phyloP scores from a whole-genome alignment of 2,329 filamentous ascomycete genomes.

The Thielaviopsis musarum region DNA sequence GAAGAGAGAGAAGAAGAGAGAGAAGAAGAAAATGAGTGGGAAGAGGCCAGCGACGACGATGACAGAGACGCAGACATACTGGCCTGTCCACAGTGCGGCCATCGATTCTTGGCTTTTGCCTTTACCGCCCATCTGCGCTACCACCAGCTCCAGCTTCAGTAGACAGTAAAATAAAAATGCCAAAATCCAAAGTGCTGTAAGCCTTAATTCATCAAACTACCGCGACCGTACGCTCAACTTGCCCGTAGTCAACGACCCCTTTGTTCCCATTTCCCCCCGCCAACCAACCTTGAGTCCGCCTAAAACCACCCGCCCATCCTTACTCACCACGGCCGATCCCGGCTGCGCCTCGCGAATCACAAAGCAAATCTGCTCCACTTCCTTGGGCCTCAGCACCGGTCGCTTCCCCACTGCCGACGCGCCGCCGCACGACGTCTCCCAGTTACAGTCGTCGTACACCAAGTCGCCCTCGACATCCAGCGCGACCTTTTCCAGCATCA shows the following conservation, averaged over 20 bases:
- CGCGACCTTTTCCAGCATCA: constrained; percentile 55
- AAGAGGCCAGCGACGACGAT: constrained; percentile 17
- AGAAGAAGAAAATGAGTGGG: constrained; percentile 17
- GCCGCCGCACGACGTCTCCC: constrained; percentile 25
- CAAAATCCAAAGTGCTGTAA: neutral
- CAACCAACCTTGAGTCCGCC: constrained; percentile 77
- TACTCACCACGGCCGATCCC: constrained; percentile 22
- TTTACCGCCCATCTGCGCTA: constrained; percentile 38
- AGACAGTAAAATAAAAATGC: constrained; percentile 1
- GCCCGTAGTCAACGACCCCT: constrained; percentile 73
- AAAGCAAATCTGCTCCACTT: constrained; percentile 51
- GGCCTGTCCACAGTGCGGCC: constrained; percentile 33
- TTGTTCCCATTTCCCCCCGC: constrained; percentile 78
- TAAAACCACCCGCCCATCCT: constrained; percentile 47
- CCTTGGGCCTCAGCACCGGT: constrained; percentile 43
- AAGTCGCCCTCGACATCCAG: constrained; percentile 37
- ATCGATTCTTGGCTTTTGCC: constrained; percentile 39
- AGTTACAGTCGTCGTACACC: constrained; percentile 38
- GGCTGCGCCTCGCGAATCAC: constrained; percentile 32
- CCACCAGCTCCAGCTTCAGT: constrained; percentile 24
- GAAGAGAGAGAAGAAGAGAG: constrained; percentile 20
- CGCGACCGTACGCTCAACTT: constrained; percentile 43
- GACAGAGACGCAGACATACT: constrained; percentile 16
- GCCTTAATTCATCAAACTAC: neutral
- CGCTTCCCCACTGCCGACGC: constrained; percentile 18